A percentile compares a stretch with the other conserved stretches of the same genome.
Evolutionary conservation across 2,329 filamentous ascomycete genomes (phyloP).

Genomic region (Fusarium sulawesiense): DNA sequence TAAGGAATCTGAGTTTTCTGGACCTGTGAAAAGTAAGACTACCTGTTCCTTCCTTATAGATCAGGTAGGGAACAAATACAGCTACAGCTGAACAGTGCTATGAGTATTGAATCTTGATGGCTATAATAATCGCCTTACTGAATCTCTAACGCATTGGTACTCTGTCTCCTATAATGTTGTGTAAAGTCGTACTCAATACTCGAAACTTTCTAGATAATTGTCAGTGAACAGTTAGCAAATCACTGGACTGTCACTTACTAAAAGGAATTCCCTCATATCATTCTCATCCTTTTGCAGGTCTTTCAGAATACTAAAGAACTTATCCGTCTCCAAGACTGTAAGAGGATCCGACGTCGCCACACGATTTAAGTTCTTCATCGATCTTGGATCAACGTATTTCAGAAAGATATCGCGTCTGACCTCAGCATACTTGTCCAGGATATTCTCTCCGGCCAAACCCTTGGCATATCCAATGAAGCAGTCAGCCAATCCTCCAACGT

Average conservation of each 20-base stretch:
- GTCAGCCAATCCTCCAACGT: constrained; percentile 1
- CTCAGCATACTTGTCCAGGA: neutral
- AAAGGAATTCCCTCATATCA: neutral
- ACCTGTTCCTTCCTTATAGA: too few relatives aligned
- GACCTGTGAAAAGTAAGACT: too few relatives aligned
- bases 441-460: neutral
- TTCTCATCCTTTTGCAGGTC: neutral
- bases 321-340: neutral
- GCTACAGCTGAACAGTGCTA: neutral
- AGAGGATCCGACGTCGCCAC: neutral
- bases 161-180: neutral
- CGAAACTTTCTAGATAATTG: neutral
- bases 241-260: neutral
- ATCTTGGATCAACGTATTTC: constrained; percentile 3
- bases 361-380: constrained; percentile 9
- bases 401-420: constrained; percentile 2
- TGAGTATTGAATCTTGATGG: rapidly evolving
- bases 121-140: neutral
- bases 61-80: neutral
- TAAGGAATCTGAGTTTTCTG: too few relatives aligned
- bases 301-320: neutral
- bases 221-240: neutral
- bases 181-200: constrained; percentile 4
- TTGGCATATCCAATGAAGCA: constrained; percentile 7
- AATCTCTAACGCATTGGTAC: neutral